Conservation (phyloP, 2,329 filamentous ascomycete species). For the Penicillium palitans region DNA sequence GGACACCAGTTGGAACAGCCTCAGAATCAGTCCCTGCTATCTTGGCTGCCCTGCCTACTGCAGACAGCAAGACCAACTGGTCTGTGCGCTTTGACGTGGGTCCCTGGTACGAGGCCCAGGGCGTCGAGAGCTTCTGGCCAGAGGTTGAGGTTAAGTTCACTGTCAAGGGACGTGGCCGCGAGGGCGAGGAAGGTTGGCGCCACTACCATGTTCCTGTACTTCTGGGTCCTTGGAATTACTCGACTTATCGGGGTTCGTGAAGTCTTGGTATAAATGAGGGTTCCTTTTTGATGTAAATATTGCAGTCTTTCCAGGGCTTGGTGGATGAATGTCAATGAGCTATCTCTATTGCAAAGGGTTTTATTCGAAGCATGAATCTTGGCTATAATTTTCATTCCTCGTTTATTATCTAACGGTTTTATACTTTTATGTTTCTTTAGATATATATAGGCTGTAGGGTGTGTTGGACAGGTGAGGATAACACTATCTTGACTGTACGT, state of each 20-base stretch:
- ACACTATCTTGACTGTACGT: not conserved
- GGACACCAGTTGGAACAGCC: slow-evolving; percentile 34
- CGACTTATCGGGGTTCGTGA: slow-evolving; percentile 51
- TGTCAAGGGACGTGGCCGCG: slow-evolving; percentile 45
- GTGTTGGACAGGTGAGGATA: not conserved
- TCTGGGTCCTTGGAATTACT: slow-evolving; percentile 53
- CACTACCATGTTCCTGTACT: slow-evolving; percentile 55
- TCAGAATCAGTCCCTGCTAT: slow-evolving; percentile 29
- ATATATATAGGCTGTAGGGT: not conserved
- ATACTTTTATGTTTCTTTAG: too few species aligned
- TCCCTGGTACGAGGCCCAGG: slow-evolving; percentile 49
- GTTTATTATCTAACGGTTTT: not conserved
- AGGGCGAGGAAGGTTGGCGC: slow-evolving; percentile 45
- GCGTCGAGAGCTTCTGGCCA: slow-evolving; percentile 53
- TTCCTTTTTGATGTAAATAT: not conserved
- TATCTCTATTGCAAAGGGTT: not conserved
- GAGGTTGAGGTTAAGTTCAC: slow-evolving; percentile 53
- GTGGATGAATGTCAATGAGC: not conserved
- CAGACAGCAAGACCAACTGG: slow-evolving; percentile 47
- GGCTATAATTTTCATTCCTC: not conserved
- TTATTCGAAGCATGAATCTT: not conserved
- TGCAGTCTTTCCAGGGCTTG: not conserved
- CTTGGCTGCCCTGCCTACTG: slow-evolving; percentile 36
- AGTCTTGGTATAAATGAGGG: not conserved
- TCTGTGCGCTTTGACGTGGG: slow-evolving; percentile 49